Evolutionary conservation across 352 stramenopile genomes (phyloP).

Genomic region (Phytopythium delawarense): DNA sequence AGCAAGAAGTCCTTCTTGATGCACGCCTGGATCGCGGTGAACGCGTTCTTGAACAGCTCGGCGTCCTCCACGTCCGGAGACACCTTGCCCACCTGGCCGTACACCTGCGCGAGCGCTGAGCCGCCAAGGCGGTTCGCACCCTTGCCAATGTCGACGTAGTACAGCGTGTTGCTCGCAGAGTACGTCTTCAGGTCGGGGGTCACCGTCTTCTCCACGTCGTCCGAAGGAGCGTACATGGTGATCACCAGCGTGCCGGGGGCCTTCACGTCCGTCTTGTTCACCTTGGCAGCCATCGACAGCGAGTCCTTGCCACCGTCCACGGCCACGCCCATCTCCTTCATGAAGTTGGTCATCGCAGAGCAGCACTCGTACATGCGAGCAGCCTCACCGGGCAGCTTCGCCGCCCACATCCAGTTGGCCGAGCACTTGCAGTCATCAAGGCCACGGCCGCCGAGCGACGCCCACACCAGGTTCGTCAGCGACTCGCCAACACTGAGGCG

Average conservation of each 20-base stretch:
- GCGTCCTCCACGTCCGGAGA: slow-evolving; percentile 94
- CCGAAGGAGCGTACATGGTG: slow-evolving; percentile 96
- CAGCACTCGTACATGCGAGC: slow-evolving; percentile 99
- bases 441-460: slow-evolving; percentile 82
- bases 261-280: slow-evolving; percentile 95
- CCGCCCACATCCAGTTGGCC: slow-evolving; percentile 99
- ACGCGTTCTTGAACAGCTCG: slow-evolving; percentile 90
- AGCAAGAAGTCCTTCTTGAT: slow-evolving; percentile 91
- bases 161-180: slow-evolving; percentile 72
- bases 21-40: slow-evolving; percentile 91
- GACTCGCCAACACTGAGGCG: slow-evolving; percentile 96
- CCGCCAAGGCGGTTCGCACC: slow-evolving; percentile 92
- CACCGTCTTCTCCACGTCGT: slow-evolving; percentile 96
- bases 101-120: slow-evolving; percentile 94
- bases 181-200: slow-evolving; percentile 96
- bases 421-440: slow-evolving; percentile 98
- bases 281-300: slow-evolving; percentile 97
- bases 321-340: slow-evolving; percentile 94
- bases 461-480: slow-evolving; percentile 99
- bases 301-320: slow-evolving; percentile 99
- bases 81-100: slow-evolving; percentile 81
- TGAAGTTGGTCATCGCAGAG: slow-evolving; percentile 92
- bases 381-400: slow-evolving; percentile 98
- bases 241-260: slow-evolving; percentile 96
- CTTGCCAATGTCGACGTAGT: slow-evolving; percentile 95